Conservation (phyloP, 176 grass and related monocot genomes). For the Carex kokanica region DNA sequence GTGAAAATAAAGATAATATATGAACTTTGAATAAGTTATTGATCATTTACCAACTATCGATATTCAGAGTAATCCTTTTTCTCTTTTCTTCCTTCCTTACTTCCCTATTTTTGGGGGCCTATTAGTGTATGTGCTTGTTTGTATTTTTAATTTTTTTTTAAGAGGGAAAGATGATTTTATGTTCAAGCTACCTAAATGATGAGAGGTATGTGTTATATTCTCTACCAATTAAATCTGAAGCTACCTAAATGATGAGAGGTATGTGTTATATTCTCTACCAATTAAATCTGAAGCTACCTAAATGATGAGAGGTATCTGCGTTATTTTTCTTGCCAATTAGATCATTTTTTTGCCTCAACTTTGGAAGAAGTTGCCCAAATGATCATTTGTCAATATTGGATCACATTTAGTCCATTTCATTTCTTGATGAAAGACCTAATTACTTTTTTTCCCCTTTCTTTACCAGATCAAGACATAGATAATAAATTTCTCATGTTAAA, state of each 20-base stretch:
- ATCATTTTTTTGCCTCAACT: not conserved
- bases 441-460: not conserved
- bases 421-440: not conserved
- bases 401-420: not conserved
- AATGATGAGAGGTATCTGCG: not conserved
- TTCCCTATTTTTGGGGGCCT: not conserved
- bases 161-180: not conserved
- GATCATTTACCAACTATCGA: not conserved
- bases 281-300: not conserved
- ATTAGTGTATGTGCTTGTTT: not conserved
- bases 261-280: not conserved
- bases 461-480: not conserved
- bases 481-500: not conserved
- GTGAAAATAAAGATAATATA: not conserved
- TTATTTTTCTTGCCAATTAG: not conserved
- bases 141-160: not conserved
- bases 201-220: not conserved
- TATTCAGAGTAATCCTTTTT: not conserved
- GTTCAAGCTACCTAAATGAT: not conserved
- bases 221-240: not conserved
- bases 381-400: not conserved
- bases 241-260: not conserved
- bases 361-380: not conserved
- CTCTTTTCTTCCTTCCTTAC: not conserved
- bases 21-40: not conserved